phyloP scores from a whole-genome alignment of 2,329 filamentous ascomycete species.

The Alternaria triticina region DNA sequence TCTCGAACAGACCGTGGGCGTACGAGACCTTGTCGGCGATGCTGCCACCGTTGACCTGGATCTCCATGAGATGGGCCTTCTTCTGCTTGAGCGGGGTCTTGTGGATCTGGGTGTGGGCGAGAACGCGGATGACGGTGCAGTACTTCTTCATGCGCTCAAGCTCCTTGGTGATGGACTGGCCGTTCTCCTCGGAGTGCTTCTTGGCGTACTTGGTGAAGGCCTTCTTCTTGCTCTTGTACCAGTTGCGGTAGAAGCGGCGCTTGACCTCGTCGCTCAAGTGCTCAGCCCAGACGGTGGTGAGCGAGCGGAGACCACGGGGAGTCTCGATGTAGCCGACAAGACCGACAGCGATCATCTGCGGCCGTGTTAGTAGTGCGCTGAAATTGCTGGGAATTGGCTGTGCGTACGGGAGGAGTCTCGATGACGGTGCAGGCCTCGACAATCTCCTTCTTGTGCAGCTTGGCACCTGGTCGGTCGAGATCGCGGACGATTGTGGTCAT shows the following conservation, averaged over 20 bases:
- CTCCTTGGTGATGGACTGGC: conserved; percentile 90
- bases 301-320: conserved; percentile 97
- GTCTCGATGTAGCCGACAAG: conserved; percentile 99
- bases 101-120: conserved; percentile 99
- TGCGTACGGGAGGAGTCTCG: conserved; percentile 70
- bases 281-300: conserved; percentile 99
- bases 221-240: conserved; percentile 99
- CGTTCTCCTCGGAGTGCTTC: conserved; percentile 96
- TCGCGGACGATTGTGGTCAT: conserved; percentile 99
- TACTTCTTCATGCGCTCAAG: conserved; percentile 99
- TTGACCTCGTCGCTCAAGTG: conserved; percentile 98
- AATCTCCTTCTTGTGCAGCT: conserved; percentile 85
- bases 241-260: conserved; percentile 99
- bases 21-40: conserved; percentile 97
- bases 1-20: conserved; percentile 96
- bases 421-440: conserved; percentile 52
- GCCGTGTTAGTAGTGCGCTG: conserved; percentile 35
- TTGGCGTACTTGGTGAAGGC: conserved; percentile 99
- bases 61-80: conserved; percentile 99
- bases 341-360: conserved; percentile 98
- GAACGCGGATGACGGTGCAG: conserved; percentile 98
- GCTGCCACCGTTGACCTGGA: conserved; percentile 98
- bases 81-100: conserved; percentile 99
- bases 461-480: conserved; percentile 97
- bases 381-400: conserved; percentile 62